Evolutionary conservation across 495 filamentous ascomycete species (phyloP).

Genomic region (Aspergillus taichungensis): DNA sequence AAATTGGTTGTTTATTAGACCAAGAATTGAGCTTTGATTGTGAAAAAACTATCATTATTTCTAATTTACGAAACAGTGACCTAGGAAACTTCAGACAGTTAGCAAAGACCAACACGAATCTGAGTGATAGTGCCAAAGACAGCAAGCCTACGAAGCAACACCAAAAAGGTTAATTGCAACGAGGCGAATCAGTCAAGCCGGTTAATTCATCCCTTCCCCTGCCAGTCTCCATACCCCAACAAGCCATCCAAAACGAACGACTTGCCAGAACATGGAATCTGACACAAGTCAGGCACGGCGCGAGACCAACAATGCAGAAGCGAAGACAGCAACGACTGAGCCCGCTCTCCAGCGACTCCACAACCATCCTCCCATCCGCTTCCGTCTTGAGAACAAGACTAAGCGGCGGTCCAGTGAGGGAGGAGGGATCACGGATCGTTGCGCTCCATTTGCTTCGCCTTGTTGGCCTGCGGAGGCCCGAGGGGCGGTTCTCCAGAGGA

Average conservation of each 20-base stretch:
- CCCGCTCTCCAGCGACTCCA: slow-evolving; percentile 56
- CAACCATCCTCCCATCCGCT: slow-evolving; percentile 66
- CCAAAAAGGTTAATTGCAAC: slow-evolving; percentile 9
- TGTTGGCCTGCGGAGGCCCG: slow-evolving; percentile 20
- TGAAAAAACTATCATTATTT: no score
- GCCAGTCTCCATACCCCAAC: slow-evolving; percentile 33
- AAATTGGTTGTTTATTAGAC: no score
- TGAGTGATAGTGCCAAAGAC: not conserved
- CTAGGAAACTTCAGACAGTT: no score
- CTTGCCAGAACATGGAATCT: slow-evolving; percentile 19
- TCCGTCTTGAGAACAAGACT: slow-evolving; percentile 18
- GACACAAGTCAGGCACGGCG: slow-evolving; percentile 41
- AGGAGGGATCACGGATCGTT: slow-evolving; percentile 48
- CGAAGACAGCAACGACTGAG: slow-evolving; percentile 18
- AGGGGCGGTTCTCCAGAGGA: slow-evolving; percentile 51
- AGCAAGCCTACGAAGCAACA: not conserved
- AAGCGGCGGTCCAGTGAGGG: slow-evolving; percentile 55
- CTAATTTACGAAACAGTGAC: no score
- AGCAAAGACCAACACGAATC: no score
- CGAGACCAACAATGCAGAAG: slow-evolving; percentile 18
- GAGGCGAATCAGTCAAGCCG: slow-evolving; percentile 53
- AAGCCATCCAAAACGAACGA: slow-evolving; percentile 49
- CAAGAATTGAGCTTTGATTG: no score
- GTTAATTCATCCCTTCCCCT: slow-evolving; percentile 54
- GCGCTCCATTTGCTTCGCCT: slow-evolving; percentile 12